Evolutionary conservation across 2,329 filamentous ascomycete species (phyloP).

Genomic region (Sarocladiaceae sp.): DNA sequence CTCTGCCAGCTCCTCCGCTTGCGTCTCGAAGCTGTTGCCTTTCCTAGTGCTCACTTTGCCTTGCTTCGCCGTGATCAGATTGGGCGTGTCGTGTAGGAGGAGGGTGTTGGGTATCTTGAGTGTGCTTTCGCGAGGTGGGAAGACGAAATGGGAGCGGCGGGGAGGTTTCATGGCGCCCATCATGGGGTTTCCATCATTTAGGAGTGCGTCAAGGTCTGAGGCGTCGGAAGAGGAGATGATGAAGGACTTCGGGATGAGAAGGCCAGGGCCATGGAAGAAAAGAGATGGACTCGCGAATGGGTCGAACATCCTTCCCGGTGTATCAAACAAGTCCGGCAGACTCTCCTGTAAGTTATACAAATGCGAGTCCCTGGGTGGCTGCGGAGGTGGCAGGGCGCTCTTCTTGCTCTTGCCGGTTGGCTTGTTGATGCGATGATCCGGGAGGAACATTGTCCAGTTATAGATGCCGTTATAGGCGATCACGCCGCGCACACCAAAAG

Average conservation of each 20-base stretch:
- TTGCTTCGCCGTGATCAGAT: conserved; percentile 15
- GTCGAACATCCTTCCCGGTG: conserved; percentile 51
- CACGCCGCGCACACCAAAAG: conserved; percentile 47
- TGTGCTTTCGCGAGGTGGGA: conserved; percentile 42
- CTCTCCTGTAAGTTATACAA: conserved; percentile 32
- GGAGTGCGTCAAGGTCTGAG: conserved; percentile 13
- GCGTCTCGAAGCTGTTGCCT: conserved; percentile 40
- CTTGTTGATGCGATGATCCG: conserved; percentile 43
- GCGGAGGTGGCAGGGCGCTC: conserved; percentile 14
- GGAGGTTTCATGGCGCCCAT: conserved; percentile 21
- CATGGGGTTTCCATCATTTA: not conserved
- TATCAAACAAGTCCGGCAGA: conserved; percentile 40
- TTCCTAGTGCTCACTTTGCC: conserved; percentile 16
- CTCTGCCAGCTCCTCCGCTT: conserved; percentile 42
- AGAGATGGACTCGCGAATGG: conserved; percentile 54
- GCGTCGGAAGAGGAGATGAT: conserved; percentile 25
- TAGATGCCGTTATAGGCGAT: conserved; percentile 58
- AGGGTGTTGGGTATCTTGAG: conserved; percentile 46
- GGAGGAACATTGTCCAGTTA: conserved; percentile 60
- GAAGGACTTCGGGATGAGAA: conserved; percentile 43
- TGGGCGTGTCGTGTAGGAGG: conserved; percentile 39
- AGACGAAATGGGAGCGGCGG: conserved; percentile 39
- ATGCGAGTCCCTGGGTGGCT: conserved; percentile 27
- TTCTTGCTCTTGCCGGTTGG: conserved; percentile 14
- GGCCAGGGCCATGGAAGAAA: conserved; percentile 52